Conservation (phyloP, 2,329 filamentous ascomycete genomes). For the Penicillium sclerotigenum region DNA sequence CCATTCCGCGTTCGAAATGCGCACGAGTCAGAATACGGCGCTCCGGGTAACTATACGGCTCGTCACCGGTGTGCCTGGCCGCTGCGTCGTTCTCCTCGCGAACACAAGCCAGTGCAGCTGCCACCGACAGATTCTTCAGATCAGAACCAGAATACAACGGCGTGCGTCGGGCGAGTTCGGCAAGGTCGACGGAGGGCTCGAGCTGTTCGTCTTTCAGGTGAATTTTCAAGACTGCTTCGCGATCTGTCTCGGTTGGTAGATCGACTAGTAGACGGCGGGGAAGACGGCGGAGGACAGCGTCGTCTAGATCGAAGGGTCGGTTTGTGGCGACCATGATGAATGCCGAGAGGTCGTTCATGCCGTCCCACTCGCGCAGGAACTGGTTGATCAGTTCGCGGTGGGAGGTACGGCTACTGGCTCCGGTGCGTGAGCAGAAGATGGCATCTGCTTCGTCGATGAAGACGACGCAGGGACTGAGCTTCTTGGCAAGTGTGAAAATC, state of each 20-base stretch:
- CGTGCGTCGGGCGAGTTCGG: conserved; percentile 45
- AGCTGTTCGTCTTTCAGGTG: conserved; percentile 49
- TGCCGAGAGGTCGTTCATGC: conserved; percentile 74
- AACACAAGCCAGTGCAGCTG: conserved; percentile 50
- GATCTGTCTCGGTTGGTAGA: conserved; percentile 46
- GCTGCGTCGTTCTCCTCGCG: conserved; percentile 46
- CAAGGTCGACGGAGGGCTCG: conserved; percentile 42
- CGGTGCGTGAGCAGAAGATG: conserved; percentile 73
- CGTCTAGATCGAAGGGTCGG: conserved; percentile 86
- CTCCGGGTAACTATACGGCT: conserved; percentile 62
- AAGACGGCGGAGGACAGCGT: conserved; percentile 51
- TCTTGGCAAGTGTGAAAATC: conserved; percentile 86
- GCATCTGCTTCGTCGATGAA: conserved; percentile 98
- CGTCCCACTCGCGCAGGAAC: conserved; percentile 95
- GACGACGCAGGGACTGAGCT: conserved; percentile 85
- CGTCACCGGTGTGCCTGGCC: conserved; percentile 34
- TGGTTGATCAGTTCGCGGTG: conserved; percentile 94
- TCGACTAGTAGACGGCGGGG: conserved; percentile 50
- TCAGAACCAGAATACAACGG: conserved; percentile 53
- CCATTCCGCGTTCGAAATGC: conserved; percentile 83
- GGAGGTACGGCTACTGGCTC: conserved; percentile 61
- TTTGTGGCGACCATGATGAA: conserved; percentile 99
- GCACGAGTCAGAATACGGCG: conserved; percentile 61
- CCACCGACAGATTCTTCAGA: conserved; percentile 51
- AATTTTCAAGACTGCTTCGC: conserved; percentile 49